Percentiles rank a stretch among this genome's conserved stretches.
These are phyloP conservation scores for Myxozyma mucilagina DNA, from an alignment of 805 yeast genomes.

Conservation along the genomic window DNA sequence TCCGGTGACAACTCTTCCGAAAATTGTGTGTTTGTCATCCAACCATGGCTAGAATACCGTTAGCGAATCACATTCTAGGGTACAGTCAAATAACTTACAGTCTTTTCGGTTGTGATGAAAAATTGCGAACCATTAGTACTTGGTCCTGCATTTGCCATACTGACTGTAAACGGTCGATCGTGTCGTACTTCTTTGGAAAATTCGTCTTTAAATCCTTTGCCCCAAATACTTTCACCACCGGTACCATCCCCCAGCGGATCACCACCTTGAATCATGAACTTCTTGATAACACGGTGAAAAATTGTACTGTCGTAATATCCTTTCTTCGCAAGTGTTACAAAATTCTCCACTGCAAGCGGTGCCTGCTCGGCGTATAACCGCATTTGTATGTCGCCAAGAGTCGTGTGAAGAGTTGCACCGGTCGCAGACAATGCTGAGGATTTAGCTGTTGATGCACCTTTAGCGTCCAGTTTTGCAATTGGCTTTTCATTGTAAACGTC, in stretches of 20 bases:
- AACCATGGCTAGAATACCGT: constrained; percentile 43
- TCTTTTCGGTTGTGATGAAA: constrained; percentile 57
- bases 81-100: constrained; percentile 33
- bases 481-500: constrained; percentile 38
- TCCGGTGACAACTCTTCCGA: constrained; percentile 55
- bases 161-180: constrained; percentile 54
- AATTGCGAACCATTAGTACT: constrained; percentile 62
- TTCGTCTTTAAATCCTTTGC: constrained; percentile 49
- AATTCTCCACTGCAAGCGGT: constrained; percentile 49
- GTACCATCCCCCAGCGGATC: constrained; percentile 52
- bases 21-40: constrained; percentile 60
- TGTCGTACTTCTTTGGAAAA: constrained; percentile 48
- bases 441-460: constrained; percentile 4
- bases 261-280: constrained; percentile 63
- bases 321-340: constrained; percentile 41
- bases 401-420: constrained; percentile 43
- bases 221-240: constrained; percentile 46
- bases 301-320: constrained; percentile 46
- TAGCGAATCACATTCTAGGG: background rate
- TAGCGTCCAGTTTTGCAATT: constrained; percentile 6
- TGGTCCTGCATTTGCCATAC: constrained; percentile 65
- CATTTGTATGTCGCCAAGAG: constrained; percentile 48
- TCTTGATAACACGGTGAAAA: constrained; percentile 48
- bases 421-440: constrained; percentile 1
- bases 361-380: constrained; percentile 42